Evolutionary conservation across 257 asterid genomes (phyloP).

Genomic region (Solanum virginianum): DNA sequence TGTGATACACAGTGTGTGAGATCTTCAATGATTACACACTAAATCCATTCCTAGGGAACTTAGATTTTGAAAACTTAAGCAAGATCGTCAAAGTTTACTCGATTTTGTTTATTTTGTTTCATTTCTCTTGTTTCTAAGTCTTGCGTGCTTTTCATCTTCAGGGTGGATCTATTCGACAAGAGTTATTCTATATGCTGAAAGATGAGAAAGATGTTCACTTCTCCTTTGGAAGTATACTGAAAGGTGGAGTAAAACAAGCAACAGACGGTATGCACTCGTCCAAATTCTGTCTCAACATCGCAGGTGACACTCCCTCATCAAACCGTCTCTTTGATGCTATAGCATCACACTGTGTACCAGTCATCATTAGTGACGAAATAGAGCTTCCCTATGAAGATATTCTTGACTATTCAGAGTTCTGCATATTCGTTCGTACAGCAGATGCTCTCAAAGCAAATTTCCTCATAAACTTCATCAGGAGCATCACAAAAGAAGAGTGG

Average conservation of each 20-base stretch:
- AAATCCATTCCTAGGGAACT: not conserved
- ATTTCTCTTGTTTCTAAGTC: not conserved
- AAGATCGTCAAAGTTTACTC: not conserved
- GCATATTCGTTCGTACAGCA: constrained; percentile 33
- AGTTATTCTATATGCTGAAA: constrained; percentile 43
- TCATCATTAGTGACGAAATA: constrained; percentile 59
- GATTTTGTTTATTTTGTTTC: not conserved
- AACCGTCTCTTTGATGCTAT: constrained; percentile 80
- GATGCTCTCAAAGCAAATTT: constrained; percentile 46
- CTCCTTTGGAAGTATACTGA: constrained; percentile 48
- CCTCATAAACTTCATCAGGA: constrained; percentile 35
- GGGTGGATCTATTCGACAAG: constrained; percentile 70
- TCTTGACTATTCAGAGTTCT: constrained; percentile 60
- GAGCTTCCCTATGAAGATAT: constrained; percentile 75
- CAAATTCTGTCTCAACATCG: constrained; percentile 75
- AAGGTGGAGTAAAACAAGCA: constrained; percentile 47
- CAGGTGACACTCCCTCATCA: constrained; percentile 81
- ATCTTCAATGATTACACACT: not conserved
- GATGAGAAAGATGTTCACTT: constrained; percentile 68
- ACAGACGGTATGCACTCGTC: constrained; percentile 54
- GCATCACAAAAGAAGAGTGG: constrained; percentile 45
- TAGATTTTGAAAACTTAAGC: not conserved
- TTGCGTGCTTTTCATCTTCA: constrained; percentile 4
- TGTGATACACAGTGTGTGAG: not conserved
- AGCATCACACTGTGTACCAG: constrained; percentile 75